Base-by-base conservation (phyloP, 2,329 filamentous ascomycete species). In the Xylariaceae sp. region DNA sequence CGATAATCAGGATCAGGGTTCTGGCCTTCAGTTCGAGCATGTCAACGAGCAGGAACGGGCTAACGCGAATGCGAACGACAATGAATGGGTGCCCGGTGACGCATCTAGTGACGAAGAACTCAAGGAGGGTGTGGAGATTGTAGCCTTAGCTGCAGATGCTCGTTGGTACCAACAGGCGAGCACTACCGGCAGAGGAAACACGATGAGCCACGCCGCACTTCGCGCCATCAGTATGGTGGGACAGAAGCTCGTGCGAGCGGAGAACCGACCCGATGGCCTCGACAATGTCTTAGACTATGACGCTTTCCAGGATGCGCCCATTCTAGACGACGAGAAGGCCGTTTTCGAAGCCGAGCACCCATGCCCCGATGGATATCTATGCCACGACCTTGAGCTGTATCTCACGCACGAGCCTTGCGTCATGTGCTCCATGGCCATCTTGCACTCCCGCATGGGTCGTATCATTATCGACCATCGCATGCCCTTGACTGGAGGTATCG, bases 401-500 rank as follows among this genome's bases (percentile, higher is more conserved):
- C 80, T 95, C 61, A 96, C 92, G 1, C 92, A 97, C 71, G 94
- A 99, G 75, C 94, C 94, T 4, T 99, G 94, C 72, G 84, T 96
- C 61, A 95, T 96, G 84, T 99, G 94, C 75, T 91, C 89, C 41
- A 97, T 97, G 94, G 94, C 90, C 1, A 88, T 97, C 67, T 80
- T 97, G 18, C 92, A 97, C 72, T 97, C 93, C 7, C 85, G 94
- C 54, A 96, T 99, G 81, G 87, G 90, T 50, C 87, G 88, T 56
- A 89, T 92, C 55, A 82, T 96, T 45, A 96, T 96, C 74, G 85
- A 84, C 64, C 81, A 86, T 63, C 84, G 89, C 57, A 94, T 96
- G 88, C 82, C 83, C 51, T 77, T 84, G 64, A 95, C 89, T 10
- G 93, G 93, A 53, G 92, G 90, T 49, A 80, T 97, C 76, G 88